Evolutionary conservation across 139 green algal species (phyloP), one percentile per base, ranked within the genome.

Genomic region (Asterochloris erici): DNA sequence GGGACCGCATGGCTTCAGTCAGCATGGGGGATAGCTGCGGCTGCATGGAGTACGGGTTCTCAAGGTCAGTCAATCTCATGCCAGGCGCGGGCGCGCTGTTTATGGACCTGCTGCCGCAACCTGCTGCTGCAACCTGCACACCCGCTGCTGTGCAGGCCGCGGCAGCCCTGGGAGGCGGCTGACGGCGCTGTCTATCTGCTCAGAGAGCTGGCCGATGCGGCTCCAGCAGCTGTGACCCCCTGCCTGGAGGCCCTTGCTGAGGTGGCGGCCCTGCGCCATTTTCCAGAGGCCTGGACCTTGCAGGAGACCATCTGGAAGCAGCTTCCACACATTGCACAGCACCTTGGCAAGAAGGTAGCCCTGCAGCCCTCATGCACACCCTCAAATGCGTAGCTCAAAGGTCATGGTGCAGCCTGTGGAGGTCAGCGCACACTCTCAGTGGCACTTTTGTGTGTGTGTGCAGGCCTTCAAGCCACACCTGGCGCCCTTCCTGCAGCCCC

Each of bases 41-140:
- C 29, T 98, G 95, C 91, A 95, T 97, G 86, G 95, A 98, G 88
- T 90, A 96, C 79, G 92, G 93, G 60, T 95, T 96, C 84, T 88
- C 78, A 27, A 88, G 89, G 88, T 92, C 28, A 62, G 63, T 28
- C 62, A 13, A 47, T 21, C 66, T 68, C 74, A 78, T 27, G 9
- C 4, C 26, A 27, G 12, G 61, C 15, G 28, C 9, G 19, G 29
- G 69, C 12, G 69, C 12, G 28, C 19, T 21, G 38, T 27, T 27
- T 9, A 16, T 0, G 11, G 26, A 24, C 23, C 19, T 47, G 26
- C 12, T 77, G 73, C 23, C 12, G 9, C 14, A 17, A 38, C 23
- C 19, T 19, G 26, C 54, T 11, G 11, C 15, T 76, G 69, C 23
- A 16, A n/a, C 69, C 16, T 1, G 0, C 29, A 54, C 70, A 47